Evolutionary conservation across 768 basidiomycete species (phyloP), one percentile per base, ranked within the genome.

Genomic region (Cystofilobasidium ferigula): DNA sequence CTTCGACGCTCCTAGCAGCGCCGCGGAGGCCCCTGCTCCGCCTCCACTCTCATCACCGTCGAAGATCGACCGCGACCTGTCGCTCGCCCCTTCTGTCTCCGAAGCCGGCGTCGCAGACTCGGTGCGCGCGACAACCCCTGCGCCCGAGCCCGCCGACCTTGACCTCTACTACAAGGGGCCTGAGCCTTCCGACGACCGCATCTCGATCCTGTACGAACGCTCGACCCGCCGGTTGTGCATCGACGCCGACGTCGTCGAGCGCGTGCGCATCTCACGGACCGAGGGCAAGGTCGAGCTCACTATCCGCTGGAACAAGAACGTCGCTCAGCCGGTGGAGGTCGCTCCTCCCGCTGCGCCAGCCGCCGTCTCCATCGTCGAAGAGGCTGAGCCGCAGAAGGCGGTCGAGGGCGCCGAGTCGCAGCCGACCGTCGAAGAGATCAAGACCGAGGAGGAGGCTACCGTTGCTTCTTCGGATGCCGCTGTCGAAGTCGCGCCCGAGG

Each of bases 151-250:
- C 26, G 54, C 9, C 51, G 53, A 38, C 38, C 28, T 54, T 13
- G 51, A 54, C 20, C 28, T 54, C 51, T 54, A 57, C 32, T 66
- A 64, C 42, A 61, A 69, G 16, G 67, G 67, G 36, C 70, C 69
- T 2, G 69, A 67, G 32, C 76, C 75, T 1, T 70, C 71, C 9
- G 67, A 71, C n/a, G 76, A 80, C 63, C 72, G 80, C 24, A 70
- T 99, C n/a, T 95, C 93, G 10, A 91, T 98, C 74, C 87, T 94
- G 0, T 99, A 95, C 76, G 90, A 91, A 63, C 86, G 86, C 51
- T 91, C 90, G 58, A 86, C 86, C 66, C 81, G 89, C 57, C 82
- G 95, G 45, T 79, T 99, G 58, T 86, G 95, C 32, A 80, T 98
- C 65, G 86, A 98, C 74, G 88, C 94, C 2, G 86, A 87, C 70